Conservation (phyloP, 148 eudicot species). For the Chenopodium quinoa region DNA sequence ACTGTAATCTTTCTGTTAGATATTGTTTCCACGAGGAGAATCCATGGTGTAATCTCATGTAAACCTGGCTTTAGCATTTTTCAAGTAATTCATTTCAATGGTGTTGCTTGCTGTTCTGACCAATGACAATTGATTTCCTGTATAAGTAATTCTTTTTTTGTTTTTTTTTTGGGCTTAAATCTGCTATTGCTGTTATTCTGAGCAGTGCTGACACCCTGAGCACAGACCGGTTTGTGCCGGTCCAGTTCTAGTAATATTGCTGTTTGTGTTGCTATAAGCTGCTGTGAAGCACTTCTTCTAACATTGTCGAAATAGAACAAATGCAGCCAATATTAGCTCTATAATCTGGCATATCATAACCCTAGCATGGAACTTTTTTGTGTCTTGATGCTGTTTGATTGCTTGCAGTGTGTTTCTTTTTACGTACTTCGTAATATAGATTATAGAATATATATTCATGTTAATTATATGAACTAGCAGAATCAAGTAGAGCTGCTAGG, state of each 20-base stretch:
- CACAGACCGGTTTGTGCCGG: not conserved
- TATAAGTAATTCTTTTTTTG: not conserved
- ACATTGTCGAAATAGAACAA: too few species aligned
- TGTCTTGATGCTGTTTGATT: not conserved
- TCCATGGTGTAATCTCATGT: not conserved
- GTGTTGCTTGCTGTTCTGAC: not conserved
- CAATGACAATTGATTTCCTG: not conserved
- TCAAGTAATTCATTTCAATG: not conserved
- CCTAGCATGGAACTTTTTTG: too few species aligned
- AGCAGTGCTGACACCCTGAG: not conserved
- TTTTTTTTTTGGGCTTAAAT: not conserved
- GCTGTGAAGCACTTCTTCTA: not conserved
- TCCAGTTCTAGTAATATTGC: not conserved
- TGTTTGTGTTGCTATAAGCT: not conserved
- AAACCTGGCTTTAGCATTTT: not conserved
- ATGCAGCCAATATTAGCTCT: not conserved
- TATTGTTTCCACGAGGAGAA: too few species aligned
- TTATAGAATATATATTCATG: too few species aligned
- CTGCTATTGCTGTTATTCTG: not conserved
- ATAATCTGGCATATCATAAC: not conserved
- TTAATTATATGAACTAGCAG: too few species aligned
- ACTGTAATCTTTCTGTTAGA: too few species aligned
- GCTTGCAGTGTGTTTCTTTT: not conserved
- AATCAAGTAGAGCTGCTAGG: too few species aligned
- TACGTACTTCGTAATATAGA: too few species aligned